phyloP scores from a whole-genome alignment of 1,284 basidiomycete species.

The Puccinia sorghi region DNA sequence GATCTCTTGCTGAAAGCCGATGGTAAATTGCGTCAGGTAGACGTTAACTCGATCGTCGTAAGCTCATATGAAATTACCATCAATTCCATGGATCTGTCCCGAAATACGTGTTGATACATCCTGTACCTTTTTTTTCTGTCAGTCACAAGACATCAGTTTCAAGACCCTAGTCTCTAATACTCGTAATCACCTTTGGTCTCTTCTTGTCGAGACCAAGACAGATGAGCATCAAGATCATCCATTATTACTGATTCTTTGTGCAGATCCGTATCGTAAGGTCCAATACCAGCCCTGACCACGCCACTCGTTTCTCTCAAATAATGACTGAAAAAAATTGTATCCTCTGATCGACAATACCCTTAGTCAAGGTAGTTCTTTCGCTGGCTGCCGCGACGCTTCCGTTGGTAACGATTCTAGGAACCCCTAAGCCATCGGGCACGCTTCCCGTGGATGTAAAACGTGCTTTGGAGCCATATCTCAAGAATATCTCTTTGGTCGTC shows the following conservation, averaged over 20 bases:
- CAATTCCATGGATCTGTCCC: not conserved
- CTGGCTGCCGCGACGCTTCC: slow-evolving; percentile 20
- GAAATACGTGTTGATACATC: too few relatives aligned
- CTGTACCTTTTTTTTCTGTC: not conserved
- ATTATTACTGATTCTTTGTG: not conserved
- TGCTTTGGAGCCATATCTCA: not conserved
- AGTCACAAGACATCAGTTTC: slow-evolving; percentile 2
- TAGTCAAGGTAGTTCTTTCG: slow-evolving; percentile 28
- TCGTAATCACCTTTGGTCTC: slow-evolving; percentile 25
- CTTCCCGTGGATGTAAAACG: slow-evolving; percentile 17
- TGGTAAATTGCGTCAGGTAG: slow-evolving; percentile 12
- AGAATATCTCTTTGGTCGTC: slow-evolving; percentile 13
- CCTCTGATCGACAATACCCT: not conserved
- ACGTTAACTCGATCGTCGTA: slow-evolving; percentile 6
- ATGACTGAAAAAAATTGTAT: not conserved
- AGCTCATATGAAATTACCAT: not conserved
- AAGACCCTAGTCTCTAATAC: slow-evolving; percentile 1
- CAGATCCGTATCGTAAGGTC: slow-evolving; percentile 35
- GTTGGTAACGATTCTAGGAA: not conserved
- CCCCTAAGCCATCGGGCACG: not conserved
- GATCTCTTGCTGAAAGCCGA: slow-evolving; percentile 20
- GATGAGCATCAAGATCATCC: not conserved
- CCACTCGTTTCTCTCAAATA: not conserved
- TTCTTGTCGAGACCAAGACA: not conserved
- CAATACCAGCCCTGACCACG: not conserved